Conservation (phyloP, 176 grass and related monocot genomes). For the Bromus sterilis region DNA sequence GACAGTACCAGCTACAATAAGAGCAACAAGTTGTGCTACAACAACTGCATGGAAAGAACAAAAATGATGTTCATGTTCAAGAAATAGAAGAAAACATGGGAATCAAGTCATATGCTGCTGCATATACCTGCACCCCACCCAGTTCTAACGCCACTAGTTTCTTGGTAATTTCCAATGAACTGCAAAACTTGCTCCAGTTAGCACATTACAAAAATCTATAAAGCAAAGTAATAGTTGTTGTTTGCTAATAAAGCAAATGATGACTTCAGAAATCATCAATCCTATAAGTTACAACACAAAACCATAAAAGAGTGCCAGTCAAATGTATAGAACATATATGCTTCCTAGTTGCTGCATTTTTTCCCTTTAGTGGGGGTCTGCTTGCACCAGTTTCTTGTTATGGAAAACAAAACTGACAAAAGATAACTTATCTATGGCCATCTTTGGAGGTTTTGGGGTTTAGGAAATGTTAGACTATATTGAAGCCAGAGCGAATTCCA, state of each 20-base stretch:
- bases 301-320: not conserved
- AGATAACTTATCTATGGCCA: not conserved
- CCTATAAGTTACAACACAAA: not conserved
- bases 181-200: conserved; percentile 37
- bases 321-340: not conserved
- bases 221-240: not conserved
- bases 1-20: conserved; percentile 82
- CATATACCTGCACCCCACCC: conserved; percentile 92
- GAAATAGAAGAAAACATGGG: not conserved
- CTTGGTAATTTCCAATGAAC: conserved; percentile 97
- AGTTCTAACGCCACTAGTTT: conserved; percentile 74
- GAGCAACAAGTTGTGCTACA: conserved; percentile 76
- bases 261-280: not conserved
- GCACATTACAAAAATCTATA: not conserved
- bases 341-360: not conserved
- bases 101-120: conserved; percentile 17
- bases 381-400: not conserved
- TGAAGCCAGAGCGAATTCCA: not conserved
- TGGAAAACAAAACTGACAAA: not conserved
- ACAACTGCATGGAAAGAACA: conserved; percentile 60
- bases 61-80: not conserved
- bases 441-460: not conserved
- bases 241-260: not conserved
- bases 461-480: not conserved
- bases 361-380: not conserved